Evolutionary conservation across 768 basidiomycete genomes (phyloP).

Genomic region (Podaxis sp.): DNA sequence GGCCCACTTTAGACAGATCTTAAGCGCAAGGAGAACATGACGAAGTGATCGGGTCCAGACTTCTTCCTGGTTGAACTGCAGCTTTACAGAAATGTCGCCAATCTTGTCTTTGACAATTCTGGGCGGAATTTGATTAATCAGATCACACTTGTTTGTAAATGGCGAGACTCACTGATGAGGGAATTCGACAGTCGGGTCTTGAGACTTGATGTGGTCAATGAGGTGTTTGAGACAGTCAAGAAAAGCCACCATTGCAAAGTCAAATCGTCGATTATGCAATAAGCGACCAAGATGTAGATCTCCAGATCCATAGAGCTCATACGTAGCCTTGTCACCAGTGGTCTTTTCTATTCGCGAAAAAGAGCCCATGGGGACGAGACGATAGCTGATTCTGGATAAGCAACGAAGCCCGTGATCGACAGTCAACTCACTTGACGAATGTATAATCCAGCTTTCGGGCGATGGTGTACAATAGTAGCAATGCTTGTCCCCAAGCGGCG

Average conservation of each 20-base stretch:
- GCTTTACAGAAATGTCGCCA: slow-evolving; percentile 89
- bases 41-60: slow-evolving; percentile 91
- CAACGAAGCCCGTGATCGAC: not conserved
- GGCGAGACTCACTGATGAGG: slow-evolving; percentile 72
- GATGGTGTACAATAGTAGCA: slow-evolving; percentile 87
- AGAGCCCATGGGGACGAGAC: slow-evolving; percentile 89
- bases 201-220: slow-evolving; percentile 77
- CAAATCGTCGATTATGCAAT: slow-evolving; percentile 93
- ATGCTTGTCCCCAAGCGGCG: slow-evolving; percentile 95
- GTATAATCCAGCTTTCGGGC: slow-evolving; percentile 87
- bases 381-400: slow-evolving; percentile 53
- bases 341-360: slow-evolving; percentile 89
- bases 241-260: slow-evolving; percentile 94
- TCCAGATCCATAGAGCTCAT: slow-evolving; percentile 93
- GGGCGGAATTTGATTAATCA: not conserved
- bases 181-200: slow-evolving; percentile 71
- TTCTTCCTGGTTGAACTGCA: slow-evolving; percentile 95
- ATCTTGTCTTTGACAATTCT: slow-evolving; percentile 95
- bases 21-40: slow-evolving; percentile 85
- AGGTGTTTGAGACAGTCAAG: slow-evolving; percentile 92
- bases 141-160: slow-evolving; percentile 9
- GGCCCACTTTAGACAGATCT: slow-evolving; percentile 84
- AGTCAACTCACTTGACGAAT: slow-evolving; percentile 68
- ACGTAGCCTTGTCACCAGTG: slow-evolving; percentile 74
- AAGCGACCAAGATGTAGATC: slow-evolving; percentile 86